Evolutionary conservation across 306 rosid species (phyloP).

Genomic region (Casuarina glauca): DNA sequence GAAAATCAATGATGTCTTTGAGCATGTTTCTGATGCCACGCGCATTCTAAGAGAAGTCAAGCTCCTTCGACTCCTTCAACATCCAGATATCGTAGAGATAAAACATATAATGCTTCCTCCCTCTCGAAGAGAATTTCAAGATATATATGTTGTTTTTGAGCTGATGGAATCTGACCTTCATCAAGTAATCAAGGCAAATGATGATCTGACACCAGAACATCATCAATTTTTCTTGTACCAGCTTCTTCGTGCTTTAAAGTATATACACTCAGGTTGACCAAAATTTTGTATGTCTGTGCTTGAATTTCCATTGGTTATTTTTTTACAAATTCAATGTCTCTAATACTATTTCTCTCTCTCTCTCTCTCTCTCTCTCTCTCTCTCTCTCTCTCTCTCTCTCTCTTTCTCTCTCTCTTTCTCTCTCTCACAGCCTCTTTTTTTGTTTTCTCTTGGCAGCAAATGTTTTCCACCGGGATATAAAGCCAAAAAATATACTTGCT

Average conservation of each 20-base stretch:
- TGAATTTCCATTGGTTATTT: not conserved
- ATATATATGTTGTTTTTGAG: constrained; percentile 67
- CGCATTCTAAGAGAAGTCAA: constrained; percentile 65
- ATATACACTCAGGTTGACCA: constrained; percentile 63
- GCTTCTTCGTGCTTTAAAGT: constrained; percentile 71
- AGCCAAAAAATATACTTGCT: constrained; percentile 77
- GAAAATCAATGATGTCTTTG: constrained; percentile 64
- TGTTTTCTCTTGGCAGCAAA: constrained; percentile 36
- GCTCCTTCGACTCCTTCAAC: constrained; percentile 66
- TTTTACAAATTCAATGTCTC: not conserved
- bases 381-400: too few species aligned
- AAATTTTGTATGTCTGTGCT: not conserved
- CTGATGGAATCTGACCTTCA: constrained; percentile 74
- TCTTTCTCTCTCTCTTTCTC: too few species aligned
- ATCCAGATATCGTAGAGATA: constrained; percentile 69
- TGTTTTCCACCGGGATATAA: constrained; percentile 66
- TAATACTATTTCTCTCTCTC: constrained; percentile 5
- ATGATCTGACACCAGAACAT: constrained; percentile 64
- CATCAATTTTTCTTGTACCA: constrained; percentile 64
- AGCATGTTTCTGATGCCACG: constrained; percentile 65
- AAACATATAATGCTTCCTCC: constrained; percentile 75
- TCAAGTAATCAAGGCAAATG: constrained; percentile 59
- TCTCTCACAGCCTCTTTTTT: not conserved
- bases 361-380: too few species aligned
- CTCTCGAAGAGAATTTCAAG: constrained; percentile 60